Evolutionary conservation across 495 filamentous ascomycete genomes (phyloP).

Genomic region (Amorphotheca resinae): DNA sequence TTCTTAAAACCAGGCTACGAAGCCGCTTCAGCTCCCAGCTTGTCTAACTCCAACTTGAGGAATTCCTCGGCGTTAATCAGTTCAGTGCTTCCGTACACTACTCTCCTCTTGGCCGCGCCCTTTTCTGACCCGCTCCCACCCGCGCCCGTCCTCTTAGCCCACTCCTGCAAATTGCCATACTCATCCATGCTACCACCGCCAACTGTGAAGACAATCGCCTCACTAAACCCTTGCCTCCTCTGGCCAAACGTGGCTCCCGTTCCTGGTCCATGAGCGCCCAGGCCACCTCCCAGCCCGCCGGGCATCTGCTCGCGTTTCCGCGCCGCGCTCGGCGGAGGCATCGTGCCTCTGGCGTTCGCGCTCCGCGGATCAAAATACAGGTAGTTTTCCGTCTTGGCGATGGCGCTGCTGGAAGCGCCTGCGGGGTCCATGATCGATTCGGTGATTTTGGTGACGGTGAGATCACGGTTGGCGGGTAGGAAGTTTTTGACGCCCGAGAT

Average conservation of each 20-base stretch:
- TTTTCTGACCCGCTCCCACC: constrained; percentile 33
- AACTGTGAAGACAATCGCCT: constrained; percentile 94
- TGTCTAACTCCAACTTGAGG: constrained; percentile 63
- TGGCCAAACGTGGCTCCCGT: constrained; percentile 87
- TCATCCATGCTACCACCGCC: constrained; percentile 98
- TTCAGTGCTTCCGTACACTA: constrained; percentile 95
- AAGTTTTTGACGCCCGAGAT: constrained; percentile 99
- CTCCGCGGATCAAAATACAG: constrained; percentile 97
- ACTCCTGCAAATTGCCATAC: constrained; percentile 95
- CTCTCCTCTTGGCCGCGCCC: constrained; percentile 45
- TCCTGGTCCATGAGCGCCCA: constrained; percentile 33
- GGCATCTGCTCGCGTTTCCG: constrained; percentile 30
- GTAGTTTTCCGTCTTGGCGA: constrained; percentile 94
- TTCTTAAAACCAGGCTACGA: not conserved
- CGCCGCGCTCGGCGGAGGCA: constrained; percentile 57
- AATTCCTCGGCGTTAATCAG: constrained; percentile 86
- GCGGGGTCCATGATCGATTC: constrained; percentile 98
- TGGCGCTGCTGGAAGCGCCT: constrained; percentile 75
- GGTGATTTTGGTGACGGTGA: constrained; percentile 94
- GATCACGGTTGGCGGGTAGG: constrained; percentile 84
- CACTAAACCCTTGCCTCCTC: constrained; percentile 81
- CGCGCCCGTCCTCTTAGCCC: constrained; percentile 64
- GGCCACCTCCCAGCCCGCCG: constrained; percentile 27
- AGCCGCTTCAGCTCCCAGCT: constrained; percentile 42
- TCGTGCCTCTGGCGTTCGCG: constrained; percentile 85